phyloP scores from a whole-genome alignment of 2,329 filamentous ascomycete genomes.

The Alternaria brassicicola region DNA sequence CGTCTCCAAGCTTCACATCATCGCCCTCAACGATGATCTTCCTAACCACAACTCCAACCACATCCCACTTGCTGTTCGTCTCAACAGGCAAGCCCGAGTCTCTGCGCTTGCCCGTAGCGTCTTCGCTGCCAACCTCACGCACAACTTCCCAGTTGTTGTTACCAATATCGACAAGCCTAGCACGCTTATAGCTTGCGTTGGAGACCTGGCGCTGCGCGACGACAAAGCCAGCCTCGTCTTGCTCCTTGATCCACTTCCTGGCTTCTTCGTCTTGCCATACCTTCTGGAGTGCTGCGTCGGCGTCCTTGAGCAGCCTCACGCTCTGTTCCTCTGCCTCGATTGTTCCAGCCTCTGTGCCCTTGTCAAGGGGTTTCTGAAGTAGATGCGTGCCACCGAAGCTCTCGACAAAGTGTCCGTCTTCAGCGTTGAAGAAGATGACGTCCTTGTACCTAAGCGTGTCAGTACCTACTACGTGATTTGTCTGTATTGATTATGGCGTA shows the following conservation, averaged over 20 bases:
- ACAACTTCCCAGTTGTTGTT: conserved; percentile 41
- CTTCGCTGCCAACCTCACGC: conserved; percentile 38
- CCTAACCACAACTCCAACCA: conserved; percentile 42
- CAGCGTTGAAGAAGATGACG: conserved; percentile 38
- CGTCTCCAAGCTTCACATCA: conserved; percentile 38
- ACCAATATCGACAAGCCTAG: conserved; percentile 38
- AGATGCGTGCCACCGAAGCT: conserved; percentile 42
- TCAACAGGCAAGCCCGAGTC: conserved; percentile 39
- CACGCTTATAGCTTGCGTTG: conserved; percentile 47
- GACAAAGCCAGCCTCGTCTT: conserved; percentile 42
- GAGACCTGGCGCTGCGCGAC: conserved; percentile 37
- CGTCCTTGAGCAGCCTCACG: conserved; percentile 43
- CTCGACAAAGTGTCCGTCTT: conserved; percentile 33
- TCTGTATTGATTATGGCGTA: conserved; percentile 4
- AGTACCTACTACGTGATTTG: neutral
- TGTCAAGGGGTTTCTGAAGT: conserved; percentile 35
- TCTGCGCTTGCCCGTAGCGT: conserved; percentile 37
- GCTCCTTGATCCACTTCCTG: conserved; percentile 36
- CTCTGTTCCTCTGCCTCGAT: conserved; percentile 44
- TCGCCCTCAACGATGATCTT: conserved; percentile 38
- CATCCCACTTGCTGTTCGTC: conserved; percentile 44
- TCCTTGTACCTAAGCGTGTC: conserved; percentile 35
- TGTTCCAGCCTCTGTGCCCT: conserved; percentile 39
- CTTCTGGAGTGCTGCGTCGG: conserved; percentile 34
- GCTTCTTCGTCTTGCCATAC: conserved; percentile 33